Percentiles rank a stretch among this genome's conserved stretches.
Evolutionary conservation across 495 filamentous ascomycete species (phyloP).

Genomic region (Tuber microsphaerosporum): DNA sequence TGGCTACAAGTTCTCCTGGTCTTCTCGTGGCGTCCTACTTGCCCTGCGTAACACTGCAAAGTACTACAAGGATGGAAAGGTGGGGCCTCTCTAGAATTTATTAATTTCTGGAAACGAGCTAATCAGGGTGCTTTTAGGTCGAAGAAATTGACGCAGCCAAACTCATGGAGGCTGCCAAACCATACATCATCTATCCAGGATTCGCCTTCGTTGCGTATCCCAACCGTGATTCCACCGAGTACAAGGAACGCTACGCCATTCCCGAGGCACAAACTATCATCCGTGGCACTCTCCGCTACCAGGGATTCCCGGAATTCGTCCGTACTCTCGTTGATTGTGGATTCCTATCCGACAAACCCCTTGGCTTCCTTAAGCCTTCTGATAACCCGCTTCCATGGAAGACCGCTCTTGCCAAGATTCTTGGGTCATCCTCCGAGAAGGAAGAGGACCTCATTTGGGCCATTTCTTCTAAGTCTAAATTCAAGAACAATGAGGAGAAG

Average conservation of each 20-base stretch:
- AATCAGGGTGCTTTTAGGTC: slow-evolving; percentile 10
- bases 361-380: slow-evolving; percentile 48
- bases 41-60: slow-evolving; percentile 79
- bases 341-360: slow-evolving; percentile 65
- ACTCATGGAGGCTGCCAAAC: slow-evolving; percentile 80
- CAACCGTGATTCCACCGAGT: slow-evolving; percentile 82
- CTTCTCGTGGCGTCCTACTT: slow-evolving; percentile 75
- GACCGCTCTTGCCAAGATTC: slow-evolving; percentile 67
- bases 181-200: slow-evolving; percentile 83
- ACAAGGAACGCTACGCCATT: slow-evolving; percentile 81
- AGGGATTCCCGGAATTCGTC: slow-evolving; percentile 82
- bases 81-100: slow-evolving; percentile 49
- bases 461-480: slow-evolving; percentile 67
- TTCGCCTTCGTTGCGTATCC: slow-evolving; percentile 90
- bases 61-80: slow-evolving; percentile 71
- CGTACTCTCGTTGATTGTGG: slow-evolving; percentile 77
- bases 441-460: slow-evolving; percentile 63
- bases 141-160: slow-evolving; percentile 52
- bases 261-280: slow-evolving; percentile 72
- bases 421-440: slow-evolving; percentile 56
- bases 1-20: slow-evolving; percentile 94
- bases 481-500: slow-evolving; percentile 64
- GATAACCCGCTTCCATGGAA: slow-evolving; percentile 61
- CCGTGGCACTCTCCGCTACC: slow-evolving; percentile 70
- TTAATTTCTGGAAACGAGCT: slow-evolving; percentile 9